These are phyloP conservation scores for Colletotrichum godetiae DNA, from an alignment of 2,329 filamentous ascomycete genomes.

Conservation along the genomic window DNA sequence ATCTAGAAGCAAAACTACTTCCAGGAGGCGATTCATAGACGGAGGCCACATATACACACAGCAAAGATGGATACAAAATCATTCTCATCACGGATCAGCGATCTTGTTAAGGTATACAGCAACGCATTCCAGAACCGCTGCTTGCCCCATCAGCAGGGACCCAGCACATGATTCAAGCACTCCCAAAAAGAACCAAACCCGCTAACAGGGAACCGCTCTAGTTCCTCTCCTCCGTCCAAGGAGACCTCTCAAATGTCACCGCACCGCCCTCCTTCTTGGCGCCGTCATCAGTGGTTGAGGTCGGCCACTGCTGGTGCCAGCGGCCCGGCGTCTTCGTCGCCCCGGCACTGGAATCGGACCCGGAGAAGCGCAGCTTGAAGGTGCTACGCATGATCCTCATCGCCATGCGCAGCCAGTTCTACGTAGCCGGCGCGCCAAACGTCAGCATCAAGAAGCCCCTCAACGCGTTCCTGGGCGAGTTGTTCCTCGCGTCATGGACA, in stretches of 20 bases:
- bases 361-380: constrained; percentile 56
- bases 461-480: constrained; percentile 63
- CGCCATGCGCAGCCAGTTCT: constrained; percentile 59
- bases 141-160: not conserved
- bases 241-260: constrained; percentile 63
- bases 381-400: constrained; percentile 60
- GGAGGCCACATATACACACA: not conserved
- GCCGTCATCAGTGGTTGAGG: constrained; percentile 61
- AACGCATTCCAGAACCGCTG: not conserved
- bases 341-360: constrained; percentile 55
- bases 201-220: constrained; percentile 12
- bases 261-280: constrained; percentile 62
- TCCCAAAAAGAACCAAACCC: not conserved
- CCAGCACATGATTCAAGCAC: not conserved
- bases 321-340: constrained; percentile 59
- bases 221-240: constrained; percentile 49
- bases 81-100: constrained; percentile 34
- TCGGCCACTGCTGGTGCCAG: constrained; percentile 62
- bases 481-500: constrained; percentile 57
- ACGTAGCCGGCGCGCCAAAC: constrained; percentile 56
- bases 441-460: constrained; percentile 64
- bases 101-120: constrained; percentile 34
- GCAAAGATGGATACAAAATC: constrained; percentile 34
- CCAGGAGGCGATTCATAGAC: not conserved
- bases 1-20: too few relatives aligned